Base-by-base conservation (phyloP, 352 stramenopile genomes). In the Globisporangium spiculum region DNA sequence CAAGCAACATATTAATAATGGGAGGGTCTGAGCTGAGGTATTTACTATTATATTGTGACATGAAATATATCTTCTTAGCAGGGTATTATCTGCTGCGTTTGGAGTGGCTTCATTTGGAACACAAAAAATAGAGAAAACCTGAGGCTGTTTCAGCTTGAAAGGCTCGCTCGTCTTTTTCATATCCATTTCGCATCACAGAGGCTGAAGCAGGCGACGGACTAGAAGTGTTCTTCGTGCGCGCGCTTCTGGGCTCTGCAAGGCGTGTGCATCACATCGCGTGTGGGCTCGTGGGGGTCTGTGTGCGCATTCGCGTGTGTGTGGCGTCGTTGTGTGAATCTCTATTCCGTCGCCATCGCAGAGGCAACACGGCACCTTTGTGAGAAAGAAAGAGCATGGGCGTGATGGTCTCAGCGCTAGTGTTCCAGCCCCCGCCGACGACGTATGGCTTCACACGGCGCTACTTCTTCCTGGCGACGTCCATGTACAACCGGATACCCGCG, bases 391-490 rank as follows among this genome's bases (percentile, higher is more conserved):
- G 30, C 41, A 97, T 97, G 91, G 91, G 91, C 58, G 76, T 73
- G 27, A 83, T 83, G 66, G 81, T 97, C 62, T 94, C 88, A 58
- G 73, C 84, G 55, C 78, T 97, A 48, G 88, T 97, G 46, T 97
- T 97, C 68, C 91, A 97, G 72, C 90, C 91, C n/a, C 91, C 91
- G 32, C 68, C 73, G 34, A 66, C 84, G 26, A 90, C 83, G 18
- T 97, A 96, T 65, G 77, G 79, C 41, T 89, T 84, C 70, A 93
- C 83, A 38, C 75, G 88, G 62, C 83, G 91, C 59, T 98, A 98
- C 72, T 98, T 98, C 64, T 98, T 97, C 84, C 85, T 99, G 12
- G 90, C 89, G 44, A 99, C 92, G 26, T 71, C 84, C 22, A 85
- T 88, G 68, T 85, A 94, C 68, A 87, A 91, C 69, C 80, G 86